Evolutionary conservation across 2,329 filamentous ascomycete genomes (phyloP).

Genomic region (Exophiala calicioides): DNA sequence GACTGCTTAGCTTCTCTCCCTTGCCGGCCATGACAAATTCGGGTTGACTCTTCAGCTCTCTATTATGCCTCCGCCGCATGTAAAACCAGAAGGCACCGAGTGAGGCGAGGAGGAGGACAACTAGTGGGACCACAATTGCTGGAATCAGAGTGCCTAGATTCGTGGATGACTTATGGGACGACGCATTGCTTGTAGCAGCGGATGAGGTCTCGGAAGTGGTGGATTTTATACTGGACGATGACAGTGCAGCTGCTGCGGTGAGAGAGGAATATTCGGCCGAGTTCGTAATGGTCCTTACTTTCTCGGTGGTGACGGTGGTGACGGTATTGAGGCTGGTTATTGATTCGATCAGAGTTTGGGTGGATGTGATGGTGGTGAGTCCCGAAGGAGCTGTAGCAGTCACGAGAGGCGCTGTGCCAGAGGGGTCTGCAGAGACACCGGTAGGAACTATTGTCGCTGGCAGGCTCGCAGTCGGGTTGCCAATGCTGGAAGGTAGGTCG

Average conservation of each 20-base stretch:
- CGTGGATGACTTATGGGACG: constrained; percentile 38
- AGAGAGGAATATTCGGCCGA: constrained; percentile 27
- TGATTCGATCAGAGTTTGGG: constrained; percentile 18
- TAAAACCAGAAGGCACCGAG: constrained; percentile 31
- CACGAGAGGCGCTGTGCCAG: constrained; percentile 13
- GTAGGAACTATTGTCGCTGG: constrained; percentile 17
- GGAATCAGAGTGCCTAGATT: constrained; percentile 29
- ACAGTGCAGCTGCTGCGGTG: constrained; percentile 19
- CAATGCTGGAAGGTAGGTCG: constrained; percentile 20
- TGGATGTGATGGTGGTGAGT: constrained; percentile 27
- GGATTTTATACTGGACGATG: constrained; percentile 41
- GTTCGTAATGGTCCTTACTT: constrained; percentile 24
- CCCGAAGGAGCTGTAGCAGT: constrained; percentile 20
- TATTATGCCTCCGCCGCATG: constrained; percentile 28
- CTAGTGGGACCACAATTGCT: constrained; percentile 30
- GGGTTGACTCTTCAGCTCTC: constrained; percentile 26
- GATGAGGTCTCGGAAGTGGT: constrained; percentile 40
- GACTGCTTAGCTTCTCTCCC: constrained; percentile 28
- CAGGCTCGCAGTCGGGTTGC: constrained; percentile 21
- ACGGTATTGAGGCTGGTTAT: constrained; percentile 17
- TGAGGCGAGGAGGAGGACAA: constrained; percentile 26
- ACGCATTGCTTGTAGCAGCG: constrained; percentile 41
- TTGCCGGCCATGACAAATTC: constrained; percentile 32
- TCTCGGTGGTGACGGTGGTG: constrained; percentile 22
- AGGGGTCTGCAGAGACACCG: constrained; percentile 12